Evolutionary conservation across 805 yeast species (phyloP).

Genomic region (Myxozyma lipomycoides): DNA sequence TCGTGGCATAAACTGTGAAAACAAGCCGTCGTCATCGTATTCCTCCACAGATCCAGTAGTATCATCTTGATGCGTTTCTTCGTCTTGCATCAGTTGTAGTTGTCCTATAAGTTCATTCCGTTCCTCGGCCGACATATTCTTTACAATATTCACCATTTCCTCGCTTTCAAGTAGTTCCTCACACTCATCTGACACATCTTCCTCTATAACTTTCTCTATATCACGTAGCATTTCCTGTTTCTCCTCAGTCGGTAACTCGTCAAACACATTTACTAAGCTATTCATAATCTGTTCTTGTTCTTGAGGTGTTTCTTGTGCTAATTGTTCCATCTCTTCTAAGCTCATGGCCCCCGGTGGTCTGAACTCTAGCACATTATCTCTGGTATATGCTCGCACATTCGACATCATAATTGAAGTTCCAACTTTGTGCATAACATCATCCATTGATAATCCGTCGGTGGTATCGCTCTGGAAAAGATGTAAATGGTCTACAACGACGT

Average conservation of each 20-base stretch:
- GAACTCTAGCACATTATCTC: constrained; percentile 18
- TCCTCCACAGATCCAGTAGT: not conserved
- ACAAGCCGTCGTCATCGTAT: not conserved
- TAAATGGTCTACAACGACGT: constrained; percentile 14
- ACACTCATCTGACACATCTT: not conserved
- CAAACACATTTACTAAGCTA: not conserved
- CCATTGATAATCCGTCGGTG: constrained; percentile 3
- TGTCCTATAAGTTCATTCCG: not conserved
- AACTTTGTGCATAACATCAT: constrained; percentile 6
- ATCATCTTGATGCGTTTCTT: not conserved
- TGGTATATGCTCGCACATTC: constrained; percentile 10
- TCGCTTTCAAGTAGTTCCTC: not conserved
- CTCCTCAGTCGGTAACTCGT: not conserved
- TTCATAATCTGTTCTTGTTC: not conserved
- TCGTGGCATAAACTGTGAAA: not conserved
- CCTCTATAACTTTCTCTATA: not conserved
- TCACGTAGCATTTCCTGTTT: not conserved
- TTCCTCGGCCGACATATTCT: not conserved
- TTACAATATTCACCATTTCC: not conserved
- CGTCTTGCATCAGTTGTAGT: not conserved
- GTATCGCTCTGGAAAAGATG: constrained; percentile 7
- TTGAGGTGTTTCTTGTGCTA: not conserved
- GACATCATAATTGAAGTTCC: constrained; percentile 3
- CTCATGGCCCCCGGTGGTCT: constrained; percentile 23
- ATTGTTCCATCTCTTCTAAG: constrained; percentile 9